Evolutionary conservation across 2,329 filamentous ascomycete genomes (phyloP).

Genomic region (Dactylellina haptotyla): DNA sequence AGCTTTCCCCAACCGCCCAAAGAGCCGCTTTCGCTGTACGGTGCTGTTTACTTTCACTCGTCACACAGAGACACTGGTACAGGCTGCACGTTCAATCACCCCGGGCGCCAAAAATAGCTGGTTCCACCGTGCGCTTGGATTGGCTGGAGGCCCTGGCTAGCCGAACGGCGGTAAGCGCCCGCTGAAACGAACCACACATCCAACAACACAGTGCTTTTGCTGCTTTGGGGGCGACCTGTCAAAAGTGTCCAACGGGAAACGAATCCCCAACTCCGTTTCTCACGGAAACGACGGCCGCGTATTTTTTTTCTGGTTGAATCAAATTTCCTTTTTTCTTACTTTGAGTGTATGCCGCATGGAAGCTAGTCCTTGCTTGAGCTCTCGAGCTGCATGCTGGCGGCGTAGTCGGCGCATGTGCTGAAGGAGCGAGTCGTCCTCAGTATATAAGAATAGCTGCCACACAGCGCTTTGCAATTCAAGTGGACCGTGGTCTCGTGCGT

Average conservation of each 20-base stretch:
- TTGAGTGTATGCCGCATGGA: neutral
- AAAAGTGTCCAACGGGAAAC: slow-evolving; percentile 37
- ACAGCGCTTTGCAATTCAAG: slow-evolving; percentile 31
- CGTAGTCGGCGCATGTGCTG: neutral
- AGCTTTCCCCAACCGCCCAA: slow-evolving; percentile 33
- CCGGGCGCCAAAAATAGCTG: slow-evolving; percentile 36
- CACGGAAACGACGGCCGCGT: slow-evolving; percentile 13
- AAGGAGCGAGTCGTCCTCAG: neutral
- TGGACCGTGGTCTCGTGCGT: slow-evolving; percentile 15
- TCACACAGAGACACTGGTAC: neutral
- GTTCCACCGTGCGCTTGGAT: slow-evolving; percentile 22
- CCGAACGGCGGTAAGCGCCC: slow-evolving; percentile 25
- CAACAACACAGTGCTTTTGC: neutral
- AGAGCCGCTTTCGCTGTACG: slow-evolving; percentile 27
- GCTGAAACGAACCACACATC: slow-evolving; percentile 25
- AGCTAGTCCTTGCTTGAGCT: no score
- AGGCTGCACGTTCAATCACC: neutral
- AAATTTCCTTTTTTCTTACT: neutral
- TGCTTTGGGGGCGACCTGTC: neutral
- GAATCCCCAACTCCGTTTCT: slow-evolving; percentile 16
- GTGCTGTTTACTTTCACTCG: neutral
- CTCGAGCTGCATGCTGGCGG: neutral
- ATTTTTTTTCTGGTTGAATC: slow-evolving; percentile 7
- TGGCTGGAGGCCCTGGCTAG: slow-evolving; percentile 8
- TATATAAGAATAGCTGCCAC: slow-evolving; percentile 30